Evolutionary conservation across 768 basidiomycete genomes (phyloP), one percentile per base, ranked within the genome.

Genomic region (Amanita pseudoporphyria): DNA sequence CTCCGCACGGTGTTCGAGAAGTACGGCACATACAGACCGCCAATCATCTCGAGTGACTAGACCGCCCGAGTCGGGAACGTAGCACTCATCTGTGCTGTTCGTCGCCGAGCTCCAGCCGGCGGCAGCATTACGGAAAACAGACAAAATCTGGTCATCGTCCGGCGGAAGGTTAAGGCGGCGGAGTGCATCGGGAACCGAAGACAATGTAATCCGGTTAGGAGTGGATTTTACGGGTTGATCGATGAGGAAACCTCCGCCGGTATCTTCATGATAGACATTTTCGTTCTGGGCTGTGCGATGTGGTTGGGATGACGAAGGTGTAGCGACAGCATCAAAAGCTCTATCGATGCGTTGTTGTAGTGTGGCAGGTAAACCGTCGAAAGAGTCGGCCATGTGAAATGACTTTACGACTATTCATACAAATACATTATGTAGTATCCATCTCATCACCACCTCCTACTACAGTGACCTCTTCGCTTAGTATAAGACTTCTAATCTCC

Each of bases 1-100:
- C 22, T 59, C 62, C 13, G 61, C 56, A 18, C 60, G 64, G 39
- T 65, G 67, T 52, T 79, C 82, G 3, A 91, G 68, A 10, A 92
- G 67, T 3, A 83, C 83, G 9, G 82, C 79, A 60, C 88, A 91
- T 3, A 92, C 84, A 10, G 85, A 74, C 32, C 84, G 76, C 84
- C 85, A 92, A 59, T 90, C 88, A 24, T 80, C 78, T 43, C 72
- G 67, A 55, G 72, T 77, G 21, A 92, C 75, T 38, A 65, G 61
- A 14, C 57, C 54, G 5, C 47, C 26, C 26, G 26, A 28, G 4
- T 28, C 51, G 5, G 53, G 48, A 5, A 58, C 54, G 2, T 54
- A 46, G 9, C 52, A 45, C 12, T 56, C 55, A 19, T 53, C 45
- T 26, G 53, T 43, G 16, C 52, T 37, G 41, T 57, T 57, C 14